A percentile compares a stretch with the other conserved stretches of the same genome.
phyloP scores from a whole-genome alignment of 805 yeast species.

The Teunomyces stri region DNA sequence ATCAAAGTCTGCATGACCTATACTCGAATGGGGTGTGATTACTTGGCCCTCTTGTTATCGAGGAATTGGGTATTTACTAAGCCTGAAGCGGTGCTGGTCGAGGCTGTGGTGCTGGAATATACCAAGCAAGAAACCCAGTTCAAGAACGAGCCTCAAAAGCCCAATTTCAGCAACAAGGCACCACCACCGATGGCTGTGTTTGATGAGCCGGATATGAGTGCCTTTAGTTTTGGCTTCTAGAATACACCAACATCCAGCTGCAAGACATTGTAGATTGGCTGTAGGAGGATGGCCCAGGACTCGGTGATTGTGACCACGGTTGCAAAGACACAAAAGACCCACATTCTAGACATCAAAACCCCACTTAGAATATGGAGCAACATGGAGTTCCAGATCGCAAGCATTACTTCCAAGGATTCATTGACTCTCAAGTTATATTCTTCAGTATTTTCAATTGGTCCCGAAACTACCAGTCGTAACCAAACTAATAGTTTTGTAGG shows the following conservation, averaged over 20 bases:
- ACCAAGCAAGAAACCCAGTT: background rate
- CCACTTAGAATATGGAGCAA: conserved; percentile 15
- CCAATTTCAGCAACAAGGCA: background rate
- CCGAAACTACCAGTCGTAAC: conserved; percentile 7
- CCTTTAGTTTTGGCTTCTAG: conserved; percentile 50
- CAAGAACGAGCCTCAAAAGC: background rate
- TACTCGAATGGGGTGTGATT: conserved; percentile 89
- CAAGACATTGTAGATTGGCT: conserved; percentile 1
- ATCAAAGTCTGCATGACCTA: conserved; percentile 64
- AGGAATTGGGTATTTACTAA: conserved; percentile 63
- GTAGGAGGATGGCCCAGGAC: conserved; percentile 10
- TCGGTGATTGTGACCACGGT: conserved; percentile 11
- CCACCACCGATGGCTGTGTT: conserved; percentile 54
- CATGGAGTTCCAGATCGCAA: conserved; percentile 18
- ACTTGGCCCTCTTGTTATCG: conserved; percentile 60
- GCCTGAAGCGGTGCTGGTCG: conserved; percentile 6
- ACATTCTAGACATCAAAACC: conserved; percentile 14
- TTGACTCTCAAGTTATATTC: conserved; percentile 9
- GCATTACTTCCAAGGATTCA: conserved; percentile 13
- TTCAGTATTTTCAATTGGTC: background rate
- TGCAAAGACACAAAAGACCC: conserved; percentile 17
- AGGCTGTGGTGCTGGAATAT: background rate
- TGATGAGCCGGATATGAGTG: conserved; percentile 75
- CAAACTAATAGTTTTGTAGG: conserved; percentile 7
- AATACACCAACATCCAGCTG: background rate